A percentile compares a stretch with the other conserved stretches of the same genome.
Evolutionary conservation across 2,329 filamentous ascomycete genomes (phyloP).

Genomic region (Monosporascus ibericus): DNA sequence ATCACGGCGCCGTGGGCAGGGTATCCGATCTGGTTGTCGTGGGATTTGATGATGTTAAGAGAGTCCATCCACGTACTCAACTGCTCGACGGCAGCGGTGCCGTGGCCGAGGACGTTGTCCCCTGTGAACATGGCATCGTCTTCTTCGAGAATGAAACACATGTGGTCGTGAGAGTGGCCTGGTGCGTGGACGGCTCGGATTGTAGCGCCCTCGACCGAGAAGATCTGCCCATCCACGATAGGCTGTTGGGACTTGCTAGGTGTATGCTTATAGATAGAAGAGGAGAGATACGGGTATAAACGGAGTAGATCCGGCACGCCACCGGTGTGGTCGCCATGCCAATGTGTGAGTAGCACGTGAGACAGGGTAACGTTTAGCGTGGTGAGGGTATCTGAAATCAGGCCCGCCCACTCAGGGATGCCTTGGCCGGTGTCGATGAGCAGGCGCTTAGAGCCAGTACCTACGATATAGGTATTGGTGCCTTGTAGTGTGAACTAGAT

Average conservation of each 20-base stretch:
- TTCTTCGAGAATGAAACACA: slow-evolving; percentile 70
- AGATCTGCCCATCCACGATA: slow-evolving; percentile 47
- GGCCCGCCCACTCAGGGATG: slow-evolving; percentile 48
- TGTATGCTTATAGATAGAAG: slow-evolving; percentile 57
- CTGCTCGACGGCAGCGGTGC: slow-evolving; percentile 77
- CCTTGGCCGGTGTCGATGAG: slow-evolving; percentile 72
- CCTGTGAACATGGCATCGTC: slow-evolving; percentile 78
- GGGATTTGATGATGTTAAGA: slow-evolving; percentile 57
- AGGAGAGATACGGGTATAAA: slow-evolving; percentile 50
- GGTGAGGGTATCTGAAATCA: slow-evolving; percentile 27
- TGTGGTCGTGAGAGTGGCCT: slow-evolving; percentile 75
- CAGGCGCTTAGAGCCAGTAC: slow-evolving; percentile 54
- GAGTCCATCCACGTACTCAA: slow-evolving; percentile 60
- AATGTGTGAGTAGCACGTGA: slow-evolving; percentile 75
- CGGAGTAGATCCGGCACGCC: slow-evolving; percentile 64
- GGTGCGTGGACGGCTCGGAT: slow-evolving; percentile 32
- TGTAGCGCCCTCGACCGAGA: slow-evolving; percentile 37
- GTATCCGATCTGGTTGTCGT: slow-evolving; percentile 63
- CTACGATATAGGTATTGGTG: slow-evolving; percentile 74
- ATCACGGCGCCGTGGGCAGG: slow-evolving; percentile 80
- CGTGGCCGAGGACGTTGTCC: slow-evolving; percentile 80
- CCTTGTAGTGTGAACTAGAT: slow-evolving; percentile 48
- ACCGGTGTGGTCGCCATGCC: slow-evolving; percentile 79
- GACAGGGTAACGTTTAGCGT: slow-evolving; percentile 26
- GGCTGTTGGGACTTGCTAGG: slow-evolving; percentile 44